phyloP scores from a whole-genome alignment of 768 basidiomycete genomes.

The Lactarius tabidus region DNA sequence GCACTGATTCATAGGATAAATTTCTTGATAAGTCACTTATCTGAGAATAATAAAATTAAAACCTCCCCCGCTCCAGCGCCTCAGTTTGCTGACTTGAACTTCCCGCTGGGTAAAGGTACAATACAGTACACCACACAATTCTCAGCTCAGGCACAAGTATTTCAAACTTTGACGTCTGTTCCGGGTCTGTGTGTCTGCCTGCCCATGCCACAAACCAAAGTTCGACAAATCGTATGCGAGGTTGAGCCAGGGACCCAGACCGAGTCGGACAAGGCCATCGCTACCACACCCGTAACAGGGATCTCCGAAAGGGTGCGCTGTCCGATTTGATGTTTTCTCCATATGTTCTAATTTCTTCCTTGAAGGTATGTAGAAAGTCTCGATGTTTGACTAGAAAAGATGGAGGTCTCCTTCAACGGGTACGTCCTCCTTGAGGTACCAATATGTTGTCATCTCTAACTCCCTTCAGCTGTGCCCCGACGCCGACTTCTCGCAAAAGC shows the following conservation, averaged over 20 bases:
- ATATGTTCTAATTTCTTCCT: not conserved
- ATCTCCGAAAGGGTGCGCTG: slow-evolving; percentile 54
- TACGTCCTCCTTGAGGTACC: no score
- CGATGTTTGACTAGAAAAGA: slow-evolving; percentile 42
- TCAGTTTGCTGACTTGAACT: no score
- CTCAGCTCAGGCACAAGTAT: no score
- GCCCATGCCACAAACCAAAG: no score
- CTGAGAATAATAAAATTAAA: no score
- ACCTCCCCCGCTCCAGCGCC: no score
- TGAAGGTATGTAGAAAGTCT: slow-evolving; percentile 38
- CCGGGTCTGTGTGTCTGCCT: no score
- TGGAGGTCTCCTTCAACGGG: slow-evolving; percentile 39
- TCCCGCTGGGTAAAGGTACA: no score
- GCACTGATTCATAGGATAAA: no score
- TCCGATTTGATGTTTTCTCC: not conserved
- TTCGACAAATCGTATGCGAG: slow-evolving; percentile 46
- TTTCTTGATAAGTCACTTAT: no score
- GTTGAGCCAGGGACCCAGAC: slow-evolving; percentile 46
- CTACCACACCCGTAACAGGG: slow-evolving; percentile 39
- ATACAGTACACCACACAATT: no score
- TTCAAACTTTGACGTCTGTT: no score
- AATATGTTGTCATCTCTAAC: not conserved
- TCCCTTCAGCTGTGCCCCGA: slow-evolving; percentile 56
- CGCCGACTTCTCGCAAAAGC: slow-evolving; percentile 54
- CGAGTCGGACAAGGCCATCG: slow-evolving; percentile 27